Conservation (phyloP, 352 stramenopile species). For the Phytopythium delawarense region DNA sequence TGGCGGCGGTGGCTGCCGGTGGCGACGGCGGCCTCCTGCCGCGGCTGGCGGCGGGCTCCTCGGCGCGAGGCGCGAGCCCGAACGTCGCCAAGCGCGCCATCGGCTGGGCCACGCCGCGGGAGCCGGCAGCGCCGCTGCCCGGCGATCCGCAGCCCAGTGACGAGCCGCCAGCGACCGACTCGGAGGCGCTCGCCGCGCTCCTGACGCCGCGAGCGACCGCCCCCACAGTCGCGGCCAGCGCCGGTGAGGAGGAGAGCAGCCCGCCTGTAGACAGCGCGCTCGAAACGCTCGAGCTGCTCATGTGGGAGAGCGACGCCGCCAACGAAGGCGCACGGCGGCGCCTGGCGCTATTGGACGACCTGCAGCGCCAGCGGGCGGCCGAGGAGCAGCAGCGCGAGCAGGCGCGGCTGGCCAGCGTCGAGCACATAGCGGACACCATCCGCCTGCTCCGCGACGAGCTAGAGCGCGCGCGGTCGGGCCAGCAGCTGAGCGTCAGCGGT, state of each 20-base stretch:
- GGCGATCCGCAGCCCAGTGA: neutral
- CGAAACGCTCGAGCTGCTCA: conserved; percentile 19
- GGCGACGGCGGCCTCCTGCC: neutral
- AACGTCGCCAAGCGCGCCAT: conserved; percentile 20
- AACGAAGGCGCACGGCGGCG: conserved; percentile 14
- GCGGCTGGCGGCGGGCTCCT: neutral
- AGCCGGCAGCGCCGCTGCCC: neutral
- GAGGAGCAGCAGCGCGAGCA: conserved; percentile 21
- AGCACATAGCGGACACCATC: conserved; percentile 26
- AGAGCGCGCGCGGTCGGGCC: neutral
- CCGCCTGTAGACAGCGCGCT: conserved; percentile 18
- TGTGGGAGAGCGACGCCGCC: conserved; percentile 15
- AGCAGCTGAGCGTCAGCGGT: neutral
- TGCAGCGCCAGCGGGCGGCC: conserved; percentile 2
- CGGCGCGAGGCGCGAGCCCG: conserved; percentile 12
- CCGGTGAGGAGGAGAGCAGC: neutral
- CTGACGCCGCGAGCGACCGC: neutral
- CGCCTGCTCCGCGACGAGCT: conserved; percentile 24
- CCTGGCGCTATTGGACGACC: conserved; percentile 12
- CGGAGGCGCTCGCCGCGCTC: neutral
- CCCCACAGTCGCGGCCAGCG: no score
- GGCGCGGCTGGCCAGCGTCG: conserved; percentile 15
- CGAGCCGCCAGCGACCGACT: neutral
- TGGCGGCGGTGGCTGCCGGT: neutral
- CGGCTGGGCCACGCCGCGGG: conserved; percentile 18